Evolutionary conservation across 2,329 filamentous ascomycete species (phyloP), one percentile per base, ranked within the genome.

Genomic region (Sporothrix protearum): DNA sequence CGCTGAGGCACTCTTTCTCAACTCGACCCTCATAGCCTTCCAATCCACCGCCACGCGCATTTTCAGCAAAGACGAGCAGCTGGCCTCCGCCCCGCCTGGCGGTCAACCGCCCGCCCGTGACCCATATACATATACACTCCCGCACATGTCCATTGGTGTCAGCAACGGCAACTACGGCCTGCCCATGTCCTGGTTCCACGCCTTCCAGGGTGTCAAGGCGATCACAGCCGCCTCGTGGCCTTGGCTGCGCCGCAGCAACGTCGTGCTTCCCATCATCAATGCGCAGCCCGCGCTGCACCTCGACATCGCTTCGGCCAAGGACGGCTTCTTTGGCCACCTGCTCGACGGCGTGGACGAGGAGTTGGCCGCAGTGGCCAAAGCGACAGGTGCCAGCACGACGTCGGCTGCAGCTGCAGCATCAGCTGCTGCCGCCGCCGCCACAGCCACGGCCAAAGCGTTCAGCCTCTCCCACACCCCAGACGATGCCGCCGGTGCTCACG

Each of bases 181-280:
- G n/a, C 88, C 88, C 0, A 79, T 90, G 57, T 84, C 86, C 2
- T 90, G 87, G 88, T 90, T 91, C 73, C 88, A 90, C 76, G 86
- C 88, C 3, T 90, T 89, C 76, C 88, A 90, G 76, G 88, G 88
- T 12, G 87, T 91, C 74, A 91, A 90, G 77, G 86, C 88, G 1
- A 83, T 91, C 45, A 88, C 90, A 0, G 86, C 88, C 25, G 85
- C 85, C 2, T 89, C 87, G 16, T 91, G 88, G 88, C 86, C 85
- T 71, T 90, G 86, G 85, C 83, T 91, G 63, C 83, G 88, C 2
- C 83, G 83, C 72, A 89, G 87, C 74, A 81, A 82, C 1, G 83
- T 86, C 16, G 86, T 89, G 51, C 83, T 87, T 33, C 84, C 85
- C 7, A 88, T 91, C 68, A 89, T 91, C 73, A 87, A 89, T 75